Conservation (phyloP, 1,139 yeast species). For the Suhomyces atakaporum region DNA sequence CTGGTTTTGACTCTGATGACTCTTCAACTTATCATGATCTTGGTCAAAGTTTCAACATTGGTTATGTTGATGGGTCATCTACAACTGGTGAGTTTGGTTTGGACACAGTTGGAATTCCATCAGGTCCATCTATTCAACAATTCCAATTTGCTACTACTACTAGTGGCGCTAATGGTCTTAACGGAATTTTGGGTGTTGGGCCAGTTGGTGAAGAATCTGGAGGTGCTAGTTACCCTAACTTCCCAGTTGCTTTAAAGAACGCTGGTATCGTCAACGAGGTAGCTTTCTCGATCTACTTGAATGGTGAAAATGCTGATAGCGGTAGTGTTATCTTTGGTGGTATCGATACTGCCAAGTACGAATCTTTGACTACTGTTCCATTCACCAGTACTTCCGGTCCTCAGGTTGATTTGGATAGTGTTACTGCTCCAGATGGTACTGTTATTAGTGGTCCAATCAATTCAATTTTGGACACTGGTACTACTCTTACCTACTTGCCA, state of each 20-base stretch:
- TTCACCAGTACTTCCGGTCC: conserved; percentile 7
- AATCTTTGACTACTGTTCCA: conserved; percentile 15
- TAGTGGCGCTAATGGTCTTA: conserved; percentile 15
- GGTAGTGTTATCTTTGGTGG: conserved; percentile 62
- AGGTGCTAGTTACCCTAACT: conserved; percentile 16
- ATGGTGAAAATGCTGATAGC: conserved; percentile 34
- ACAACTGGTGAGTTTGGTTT: conserved; percentile 20
- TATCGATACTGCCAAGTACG: conserved; percentile 53
- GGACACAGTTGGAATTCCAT: conserved; percentile 19
- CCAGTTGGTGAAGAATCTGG: conserved; percentile 14
- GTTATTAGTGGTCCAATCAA: not conserved
- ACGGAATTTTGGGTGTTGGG: conserved; percentile 27
- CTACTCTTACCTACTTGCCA: conserved; percentile 61
- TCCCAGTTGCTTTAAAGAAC: conserved; percentile 14
- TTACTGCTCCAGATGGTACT: conserved; percentile 8
- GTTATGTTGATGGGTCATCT: conserved; percentile 19
- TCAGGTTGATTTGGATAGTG: conserved; percentile 11
- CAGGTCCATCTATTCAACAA: conserved; percentile 15
- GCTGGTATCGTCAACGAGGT: conserved; percentile 12
- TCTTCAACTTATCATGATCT: conserved; percentile 8
- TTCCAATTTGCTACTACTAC: conserved; percentile 24
- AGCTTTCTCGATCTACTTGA: conserved; percentile 38
- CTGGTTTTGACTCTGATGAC: conserved; percentile 6
- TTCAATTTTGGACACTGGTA: conserved; percentile 65
- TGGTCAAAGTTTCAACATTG: conserved; percentile 14